Percentiles rank a stretch among this genome's conserved stretches.
Conservation (phyloP, 2,329 filamentous ascomycete species). For the Cladosporium austrohemisphaericum region DNA sequence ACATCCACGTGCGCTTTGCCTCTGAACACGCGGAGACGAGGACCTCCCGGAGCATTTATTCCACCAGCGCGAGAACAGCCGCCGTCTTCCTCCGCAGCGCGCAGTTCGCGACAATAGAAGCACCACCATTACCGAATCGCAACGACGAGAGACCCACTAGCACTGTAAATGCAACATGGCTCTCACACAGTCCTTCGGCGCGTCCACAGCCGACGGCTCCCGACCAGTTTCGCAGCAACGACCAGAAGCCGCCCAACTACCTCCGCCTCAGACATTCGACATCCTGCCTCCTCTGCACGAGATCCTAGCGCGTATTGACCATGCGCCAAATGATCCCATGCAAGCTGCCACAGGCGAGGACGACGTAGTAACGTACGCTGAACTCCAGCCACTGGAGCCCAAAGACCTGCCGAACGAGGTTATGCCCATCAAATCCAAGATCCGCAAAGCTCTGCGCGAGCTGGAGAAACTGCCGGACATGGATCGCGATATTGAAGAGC, state of each 20-base stretch:
- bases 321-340: conserved; percentile 12
- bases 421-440: conserved; percentile 69
- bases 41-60: not conserved
- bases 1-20: not conserved
- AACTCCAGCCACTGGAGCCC: conserved; percentile 48
- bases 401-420: conserved; percentile 79
- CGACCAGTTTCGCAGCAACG: conserved; percentile 4
- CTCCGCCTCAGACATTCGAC: conserved; percentile 80
- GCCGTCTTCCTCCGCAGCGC: not conserved
- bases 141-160: not conserved
- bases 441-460: conserved; percentile 65
- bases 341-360: conserved; percentile 25
- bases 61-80: not conserved
- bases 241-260: conserved; percentile 40
- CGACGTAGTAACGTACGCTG: conserved; percentile 37
- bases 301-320: conserved; percentile 66
- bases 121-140: not conserved
- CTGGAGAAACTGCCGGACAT: conserved; percentile 68
- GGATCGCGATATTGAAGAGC: conserved; percentile 61
- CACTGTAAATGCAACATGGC: not conserved
- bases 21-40: not conserved
- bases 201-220: conserved; percentile 3
- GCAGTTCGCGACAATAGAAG: not conserved
- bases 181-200: conserved; percentile 6
- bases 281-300: conserved; percentile 76